Conservation (phyloP, 2,329 filamentous ascomycete species). For the Pseudogymnoascus sp. region DNA sequence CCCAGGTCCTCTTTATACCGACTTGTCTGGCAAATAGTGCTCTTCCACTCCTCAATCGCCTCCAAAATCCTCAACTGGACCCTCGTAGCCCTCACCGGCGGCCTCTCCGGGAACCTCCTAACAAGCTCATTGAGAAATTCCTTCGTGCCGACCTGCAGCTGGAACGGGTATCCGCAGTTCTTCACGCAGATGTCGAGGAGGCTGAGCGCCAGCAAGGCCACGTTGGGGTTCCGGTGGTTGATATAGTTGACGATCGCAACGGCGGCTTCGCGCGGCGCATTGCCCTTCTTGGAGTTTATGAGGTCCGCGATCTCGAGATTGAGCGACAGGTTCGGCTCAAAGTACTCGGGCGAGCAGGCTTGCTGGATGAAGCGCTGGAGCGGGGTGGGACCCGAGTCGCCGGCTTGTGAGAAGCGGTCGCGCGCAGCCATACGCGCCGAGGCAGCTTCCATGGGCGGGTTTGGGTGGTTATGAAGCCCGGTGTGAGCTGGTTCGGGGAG, state of each 20-base stretch:
- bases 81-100: conserved; percentile 74
- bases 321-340: conserved; percentile 92
- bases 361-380: conserved; percentile 93
- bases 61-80: conserved; percentile 92
- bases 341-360: conserved; percentile 94
- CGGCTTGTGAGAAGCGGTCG: conserved; percentile 83
- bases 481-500: background rate
- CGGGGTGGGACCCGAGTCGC: conserved; percentile 71
- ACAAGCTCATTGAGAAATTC: conserved; percentile 98
- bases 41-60: conserved; percentile 95
- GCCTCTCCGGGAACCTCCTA: conserved; percentile 87
- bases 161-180: conserved; percentile 98
- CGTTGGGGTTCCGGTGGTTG: conserved; percentile 95
- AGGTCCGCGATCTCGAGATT: conserved; percentile 95
- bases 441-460: conserved; percentile 71
- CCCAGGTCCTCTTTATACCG: conserved; percentile 95
- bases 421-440: conserved; percentile 91
- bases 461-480: conserved; percentile 4
- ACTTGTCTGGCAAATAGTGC: conserved; percentile 96
- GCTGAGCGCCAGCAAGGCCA: conserved; percentile 80
- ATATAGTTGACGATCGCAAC: conserved; percentile 87
- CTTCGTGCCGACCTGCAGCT: conserved; percentile 96
- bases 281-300: conserved; percentile 96
- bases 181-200: conserved; percentile 98
- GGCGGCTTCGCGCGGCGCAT: conserved; percentile 88